Conservation (phyloP, 176 grass and related monocot species). For the Phoenix roebelenii region DNA sequence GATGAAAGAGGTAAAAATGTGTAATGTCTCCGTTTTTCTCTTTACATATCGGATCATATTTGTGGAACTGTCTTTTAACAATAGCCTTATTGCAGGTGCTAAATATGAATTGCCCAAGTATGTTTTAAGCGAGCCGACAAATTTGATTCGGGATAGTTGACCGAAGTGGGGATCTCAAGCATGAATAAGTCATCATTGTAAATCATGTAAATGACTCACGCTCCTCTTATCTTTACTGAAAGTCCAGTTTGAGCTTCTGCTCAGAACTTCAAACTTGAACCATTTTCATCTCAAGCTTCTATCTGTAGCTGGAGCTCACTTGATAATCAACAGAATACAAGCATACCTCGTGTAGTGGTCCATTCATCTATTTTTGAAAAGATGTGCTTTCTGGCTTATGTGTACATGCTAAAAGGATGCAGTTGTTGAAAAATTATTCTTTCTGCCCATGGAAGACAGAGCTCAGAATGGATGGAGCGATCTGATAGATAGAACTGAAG, state of each 20-base stretch:
- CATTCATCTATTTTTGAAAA: too few species aligned
- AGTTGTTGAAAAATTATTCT: too few species aligned
- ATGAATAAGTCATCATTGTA: slow-evolving; percentile 34
- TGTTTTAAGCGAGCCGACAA: slow-evolving; percentile 77
- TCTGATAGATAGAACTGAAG: too few species aligned
- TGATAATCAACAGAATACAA: too few species aligned
- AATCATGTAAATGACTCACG: slow-evolving; percentile 43
- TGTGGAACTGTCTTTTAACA: slow-evolving; percentile 4
- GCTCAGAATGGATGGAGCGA: too few species aligned
- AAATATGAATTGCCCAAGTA: slow-evolving; percentile 94
- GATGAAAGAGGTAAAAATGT: slow-evolving; percentile 64
- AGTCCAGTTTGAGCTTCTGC: background rate
- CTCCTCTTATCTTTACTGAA: background rate
- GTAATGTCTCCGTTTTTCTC: background rate
- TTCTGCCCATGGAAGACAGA: too few species aligned
- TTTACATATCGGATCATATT: background rate
- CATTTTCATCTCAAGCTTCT: background rate
- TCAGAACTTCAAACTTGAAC: background rate
- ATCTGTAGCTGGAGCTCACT: too few species aligned
- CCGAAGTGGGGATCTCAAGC: slow-evolving; percentile 1
- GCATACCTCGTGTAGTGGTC: too few species aligned
- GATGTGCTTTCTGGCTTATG: too few species aligned
- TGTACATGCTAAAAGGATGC: too few species aligned
- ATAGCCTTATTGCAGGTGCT: slow-evolving; percentile 46
- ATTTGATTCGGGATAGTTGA: slow-evolving; percentile 54